A percentile compares a stretch with the other conserved stretches of the same genome.
phyloP scores from a whole-genome alignment of 257 asterid genomes.

The Agastache rugosa region DNA sequence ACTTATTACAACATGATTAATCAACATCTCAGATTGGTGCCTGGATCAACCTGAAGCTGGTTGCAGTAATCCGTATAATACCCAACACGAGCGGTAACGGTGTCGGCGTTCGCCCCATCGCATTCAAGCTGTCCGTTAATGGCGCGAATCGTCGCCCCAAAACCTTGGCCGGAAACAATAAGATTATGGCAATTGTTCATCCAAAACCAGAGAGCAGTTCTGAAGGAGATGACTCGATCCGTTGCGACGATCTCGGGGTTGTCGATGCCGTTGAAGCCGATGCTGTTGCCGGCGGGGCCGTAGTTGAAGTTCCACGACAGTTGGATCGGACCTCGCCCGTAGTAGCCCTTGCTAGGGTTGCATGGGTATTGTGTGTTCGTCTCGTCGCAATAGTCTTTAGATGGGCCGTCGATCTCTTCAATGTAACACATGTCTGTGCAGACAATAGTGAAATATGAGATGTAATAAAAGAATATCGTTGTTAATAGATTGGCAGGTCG shows the following conservation, averaged over 20 bases:
- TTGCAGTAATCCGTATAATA: slow-evolving; percentile 48
- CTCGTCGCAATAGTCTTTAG: slow-evolving; percentile 52
- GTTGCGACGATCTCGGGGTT: slow-evolving; percentile 55
- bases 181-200: slow-evolving; percentile 53
- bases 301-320: slow-evolving; percentile 63
- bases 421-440: slow-evolving; percentile 46
- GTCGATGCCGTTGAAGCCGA: slow-evolving; percentile 54
- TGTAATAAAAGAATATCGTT: not conserved
- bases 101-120: slow-evolving; percentile 42
- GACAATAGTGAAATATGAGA: not conserved
- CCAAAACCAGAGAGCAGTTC: slow-evolving; percentile 62
- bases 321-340: slow-evolving; percentile 62
- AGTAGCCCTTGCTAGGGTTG: slow-evolving; percentile 41
- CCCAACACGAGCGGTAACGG: slow-evolving; percentile 50
- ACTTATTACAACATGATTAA: not conserved
- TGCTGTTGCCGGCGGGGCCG: slow-evolving; percentile 55
- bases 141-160: slow-evolving; percentile 58
- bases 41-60: slow-evolving; percentile 51
- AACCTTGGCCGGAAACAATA: slow-evolving; percentile 52
- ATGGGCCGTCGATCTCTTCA: slow-evolving; percentile 49
- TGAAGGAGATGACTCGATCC: slow-evolving; percentile 45
- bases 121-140: slow-evolving; percentile 53
- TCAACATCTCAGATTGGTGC: slow-evolving; percentile 43
- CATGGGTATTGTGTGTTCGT: slow-evolving; percentile 51
- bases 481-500: too few relatives aligned